Evolutionary conservation across 805 yeast species (phyloP), one percentile per base, ranked within the genome.

Genomic region (Saccharomyces eubayanus): DNA sequence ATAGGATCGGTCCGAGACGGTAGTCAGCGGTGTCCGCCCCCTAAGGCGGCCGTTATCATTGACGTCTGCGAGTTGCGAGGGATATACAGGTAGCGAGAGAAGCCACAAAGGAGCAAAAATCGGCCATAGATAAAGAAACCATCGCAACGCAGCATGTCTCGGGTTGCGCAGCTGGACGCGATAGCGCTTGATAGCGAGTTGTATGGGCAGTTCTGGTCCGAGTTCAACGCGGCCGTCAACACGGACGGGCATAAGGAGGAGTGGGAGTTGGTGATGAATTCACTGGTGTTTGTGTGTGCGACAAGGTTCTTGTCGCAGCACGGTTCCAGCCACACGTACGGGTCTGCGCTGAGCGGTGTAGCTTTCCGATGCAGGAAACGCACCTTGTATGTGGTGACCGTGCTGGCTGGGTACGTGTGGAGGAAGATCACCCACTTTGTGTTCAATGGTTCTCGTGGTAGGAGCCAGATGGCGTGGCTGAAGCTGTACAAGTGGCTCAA

Each of bases 111-210:
- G 24, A 24, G n/a, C n/a, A n/a, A 16, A 21, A 10, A 11, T 16
- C 16, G 16, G 43, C 43, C 43, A 21, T 24, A 36, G 43, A 36
- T 36, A 36, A 36, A 4, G 9, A 16, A 36, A 24, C 16, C 16
- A 4, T 16, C 43, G 43, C 16, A 16, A 36, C 43, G 41, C 43
- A 36, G 8, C 11, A 62, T 62, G 66, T 50, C 59, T n/a, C 47
- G 64, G 12, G 66, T 64, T 2, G 59, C 63, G 1, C 62, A 62
- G 40, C 48, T 64, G 10, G 70, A 66, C 51, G 57, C 65, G 0
- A 28, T 47, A 2, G 56, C 58, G 16, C 54, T 66, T 27, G 64
- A 64, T 36, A 47, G 49, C 20, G 67, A 65, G 40, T 46, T 66
- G 5, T 46, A 52, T 43, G 36, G 45, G 2, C 31, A 56, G 8